Base-by-base conservation (phyloP, 768 basidiomycete genomes). In the Mycena rebaudengoi region DNA sequence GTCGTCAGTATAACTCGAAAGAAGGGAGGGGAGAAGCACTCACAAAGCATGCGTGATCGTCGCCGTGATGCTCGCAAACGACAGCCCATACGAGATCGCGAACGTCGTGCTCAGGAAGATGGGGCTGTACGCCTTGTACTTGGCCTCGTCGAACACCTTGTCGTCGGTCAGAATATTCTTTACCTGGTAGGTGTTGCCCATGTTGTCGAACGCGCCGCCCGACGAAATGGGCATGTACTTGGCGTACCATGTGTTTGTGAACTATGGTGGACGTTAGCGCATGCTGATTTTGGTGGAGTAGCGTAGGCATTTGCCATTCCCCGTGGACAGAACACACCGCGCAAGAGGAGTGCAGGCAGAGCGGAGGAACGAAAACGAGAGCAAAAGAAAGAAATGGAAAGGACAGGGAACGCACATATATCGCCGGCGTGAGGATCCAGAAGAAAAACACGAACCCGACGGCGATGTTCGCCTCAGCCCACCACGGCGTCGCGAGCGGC, bases 401-500 rank as follows among this genome's bases (percentile, higher is more conserved):
- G n/a, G n/a, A n/a, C n/a, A n/a, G n/a, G n/a, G n/a, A n/a, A n/a
- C n/a, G n/a, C n/a, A n/a, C n/a, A n/a, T 86, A 86, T 18, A 87
- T 67, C 29, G 75, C 70, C 13, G 78, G 78, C 3, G 70, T 69
- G 14, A 79, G 65, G 60, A 76, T 77, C 75, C 85, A 86, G 70
- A 80, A 80, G 69, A 85, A 77, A 62, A 84, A 70, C 14, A 84
- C 72, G 72, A 88, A 76, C 67, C 86, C 85, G 62, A 76, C 65
- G 41, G 76, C 68, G 37, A 84, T 70, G 70, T 86, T 85, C 7
- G 82, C 83, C 62, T 84, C 78, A 0, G 80, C 80, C 81, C 82
- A 85, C 84, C 80, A 81, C 41, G 80, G 81, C 18, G 80, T 82
- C 21, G 81, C 80, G 29, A 82, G 75, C 4, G 91, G 91, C 44